These are phyloP conservation scores for Hibiscus tridactylites DNA, from an alignment of 345 rosid species.

Conservation along the genomic window DNA sequence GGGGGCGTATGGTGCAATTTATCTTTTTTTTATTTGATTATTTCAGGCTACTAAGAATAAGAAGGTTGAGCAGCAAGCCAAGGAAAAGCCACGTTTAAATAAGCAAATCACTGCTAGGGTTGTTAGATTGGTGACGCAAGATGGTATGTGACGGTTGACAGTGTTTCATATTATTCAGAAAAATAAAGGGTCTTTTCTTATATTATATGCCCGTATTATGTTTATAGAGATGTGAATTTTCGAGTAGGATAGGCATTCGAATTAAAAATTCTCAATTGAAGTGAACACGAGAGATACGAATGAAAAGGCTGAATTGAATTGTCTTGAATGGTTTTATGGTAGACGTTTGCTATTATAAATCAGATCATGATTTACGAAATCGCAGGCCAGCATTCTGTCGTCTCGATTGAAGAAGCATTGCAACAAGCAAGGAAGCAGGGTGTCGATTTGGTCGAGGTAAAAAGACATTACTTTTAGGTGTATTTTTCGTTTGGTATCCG, in stretches of 20 bases:
- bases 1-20: neutral
- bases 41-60: slow-evolving; percentile 32
- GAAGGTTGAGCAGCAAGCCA: slow-evolving; percentile 26
- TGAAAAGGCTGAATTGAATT: neutral
- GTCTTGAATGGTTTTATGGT: neutral
- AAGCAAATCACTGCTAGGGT: slow-evolving; percentile 29
- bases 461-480: neutral
- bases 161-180: neutral
- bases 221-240: neutral
- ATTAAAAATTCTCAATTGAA: neutral
- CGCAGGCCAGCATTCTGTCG: slow-evolving; percentile 36
- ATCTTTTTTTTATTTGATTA: neutral
- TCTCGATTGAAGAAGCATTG: slow-evolving; percentile 40
- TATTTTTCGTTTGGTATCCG: neutral
- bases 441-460: slow-evolving; percentile 62
- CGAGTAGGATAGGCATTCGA: neutral
- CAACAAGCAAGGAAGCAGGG: slow-evolving; percentile 30
- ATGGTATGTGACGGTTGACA: slow-evolving; percentile 26
- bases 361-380: neutral
- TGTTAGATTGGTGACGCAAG: slow-evolving; percentile 47
- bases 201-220: neutral
- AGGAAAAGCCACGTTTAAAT: slow-evolving; percentile 29
- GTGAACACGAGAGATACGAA: neutral
- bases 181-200: neutral
- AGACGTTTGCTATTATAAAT: neutral